phyloP scores from a whole-genome alignment of 176 grass and related monocot genomes.

The Musa itinerans region DNA sequence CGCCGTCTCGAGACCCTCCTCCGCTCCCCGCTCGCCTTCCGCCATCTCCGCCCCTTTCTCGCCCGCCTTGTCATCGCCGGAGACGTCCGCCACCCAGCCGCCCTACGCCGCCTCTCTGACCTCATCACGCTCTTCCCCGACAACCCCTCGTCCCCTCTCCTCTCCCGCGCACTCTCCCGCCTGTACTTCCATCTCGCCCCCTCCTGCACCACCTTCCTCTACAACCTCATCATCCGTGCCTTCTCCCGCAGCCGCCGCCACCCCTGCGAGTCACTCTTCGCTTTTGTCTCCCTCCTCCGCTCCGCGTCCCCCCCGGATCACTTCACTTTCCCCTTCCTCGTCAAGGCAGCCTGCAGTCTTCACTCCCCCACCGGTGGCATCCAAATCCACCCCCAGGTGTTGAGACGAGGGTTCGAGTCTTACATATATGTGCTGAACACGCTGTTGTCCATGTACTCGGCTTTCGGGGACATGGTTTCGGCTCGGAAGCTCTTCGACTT shows the following conservation, averaged over 20 bases:
- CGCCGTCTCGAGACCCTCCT: not conserved
- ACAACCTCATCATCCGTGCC: conserved; percentile 60
- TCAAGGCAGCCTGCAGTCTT: conserved; percentile 6
- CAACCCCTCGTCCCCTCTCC: conserved; percentile 27
- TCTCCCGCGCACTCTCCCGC: conserved; percentile 31
- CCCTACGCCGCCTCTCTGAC: conserved; percentile 33
- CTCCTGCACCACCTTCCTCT: conserved; percentile 48
- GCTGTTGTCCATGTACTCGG: conserved; percentile 48
- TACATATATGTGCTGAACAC: conserved; percentile 49
- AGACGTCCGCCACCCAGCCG: conserved; percentile 18
- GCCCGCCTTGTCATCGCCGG: conserved; percentile 37
- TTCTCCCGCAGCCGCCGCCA: conserved; percentile 19
- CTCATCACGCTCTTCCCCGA: conserved; percentile 27
- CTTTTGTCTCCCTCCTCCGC: conserved; percentile 26
- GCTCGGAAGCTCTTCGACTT: conserved; percentile 40
- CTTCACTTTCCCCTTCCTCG: conserved; percentile 25
- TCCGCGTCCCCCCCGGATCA: conserved; percentile 28
- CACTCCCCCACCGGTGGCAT: conserved; percentile 28
- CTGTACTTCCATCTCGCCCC: conserved; percentile 57
- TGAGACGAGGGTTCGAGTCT: conserved; percentile 37
- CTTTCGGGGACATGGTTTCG: conserved; percentile 35
- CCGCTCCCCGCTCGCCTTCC: conserved; percentile 2
- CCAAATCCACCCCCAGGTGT: conserved; percentile 45
- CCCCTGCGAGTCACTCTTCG: not conserved
- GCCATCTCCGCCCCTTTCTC: conserved; percentile 39